phyloP scores from a whole-genome alignment of 345 rosid genomes.

The Trapa incisa region DNA sequence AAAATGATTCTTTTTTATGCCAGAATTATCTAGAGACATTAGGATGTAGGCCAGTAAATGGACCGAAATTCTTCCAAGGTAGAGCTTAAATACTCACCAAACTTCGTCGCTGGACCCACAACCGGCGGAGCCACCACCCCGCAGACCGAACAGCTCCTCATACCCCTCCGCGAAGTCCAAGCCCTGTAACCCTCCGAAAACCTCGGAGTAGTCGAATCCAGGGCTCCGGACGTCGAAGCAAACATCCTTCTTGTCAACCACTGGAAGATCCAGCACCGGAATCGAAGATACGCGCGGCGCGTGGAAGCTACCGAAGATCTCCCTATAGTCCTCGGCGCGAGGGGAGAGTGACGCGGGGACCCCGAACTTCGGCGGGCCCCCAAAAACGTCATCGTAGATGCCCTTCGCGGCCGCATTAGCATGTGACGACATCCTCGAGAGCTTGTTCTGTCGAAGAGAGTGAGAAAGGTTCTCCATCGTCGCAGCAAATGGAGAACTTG shows the following conservation, averaged over 20 bases:
- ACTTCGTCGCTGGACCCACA: slow-evolving; percentile 43
- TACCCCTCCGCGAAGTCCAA: slow-evolving; percentile 51
- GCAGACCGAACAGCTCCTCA: slow-evolving; percentile 40
- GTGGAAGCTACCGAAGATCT: slow-evolving; percentile 74
- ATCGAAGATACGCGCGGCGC: slow-evolving; percentile 64
- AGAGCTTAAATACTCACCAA: slow-evolving; percentile 33
- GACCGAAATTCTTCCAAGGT: not conserved
- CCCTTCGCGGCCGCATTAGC: slow-evolving; percentile 18
- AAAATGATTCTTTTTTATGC: not conserved
- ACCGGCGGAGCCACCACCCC: slow-evolving; percentile 15
- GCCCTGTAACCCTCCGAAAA: slow-evolving; percentile 52
- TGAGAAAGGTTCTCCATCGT: slow-evolving; percentile 56
- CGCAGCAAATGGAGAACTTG: not conserved
- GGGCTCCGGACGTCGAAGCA: slow-evolving; percentile 58
- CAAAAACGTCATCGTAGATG: slow-evolving; percentile 67
- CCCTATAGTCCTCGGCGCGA: slow-evolving; percentile 66
- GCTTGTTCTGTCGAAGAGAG: slow-evolving; percentile 23
- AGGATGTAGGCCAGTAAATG: not conserved
- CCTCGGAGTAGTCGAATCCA: slow-evolving; percentile 55
- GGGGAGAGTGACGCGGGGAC: slow-evolving; percentile 57
- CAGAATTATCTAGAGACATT: too few species aligned
- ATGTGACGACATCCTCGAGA: slow-evolving; percentile 14
- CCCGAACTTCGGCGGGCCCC: slow-evolving; percentile 52
- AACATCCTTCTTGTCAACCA: slow-evolving; percentile 28
- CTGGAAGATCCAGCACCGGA: slow-evolving; percentile 86